phyloP scores from a whole-genome alignment of 2,329 filamentous ascomycete species.

The Fusarium sp. region DNA sequence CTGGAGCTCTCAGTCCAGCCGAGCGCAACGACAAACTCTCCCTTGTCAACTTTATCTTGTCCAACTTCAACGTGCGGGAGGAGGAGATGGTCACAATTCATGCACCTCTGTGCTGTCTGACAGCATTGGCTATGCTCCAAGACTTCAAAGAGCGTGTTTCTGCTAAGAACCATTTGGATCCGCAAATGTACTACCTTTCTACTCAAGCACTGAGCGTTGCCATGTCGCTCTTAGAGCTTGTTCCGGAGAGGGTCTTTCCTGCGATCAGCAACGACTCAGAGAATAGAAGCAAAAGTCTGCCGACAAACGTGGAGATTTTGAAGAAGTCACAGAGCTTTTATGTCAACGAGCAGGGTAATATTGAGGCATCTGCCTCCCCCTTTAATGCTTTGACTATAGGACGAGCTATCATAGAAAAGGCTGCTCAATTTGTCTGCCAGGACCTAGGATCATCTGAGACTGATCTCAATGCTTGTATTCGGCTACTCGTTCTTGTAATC shows the following conservation, averaged over 20 bases:
- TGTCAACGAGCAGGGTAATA: slow-evolving; percentile 73
- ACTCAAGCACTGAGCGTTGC: slow-evolving; percentile 60
- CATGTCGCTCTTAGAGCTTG: slow-evolving; percentile 68
- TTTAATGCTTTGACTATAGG: slow-evolving; percentile 66
- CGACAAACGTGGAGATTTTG: slow-evolving; percentile 62
- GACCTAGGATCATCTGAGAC: slow-evolving; percentile 54
- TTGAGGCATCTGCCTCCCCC: slow-evolving; percentile 70
- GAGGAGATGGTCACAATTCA: slow-evolving; percentile 95
- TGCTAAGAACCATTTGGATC: slow-evolving; percentile 45
- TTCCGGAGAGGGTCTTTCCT: slow-evolving; percentile 72
- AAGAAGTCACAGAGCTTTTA: slow-evolving; percentile 74
- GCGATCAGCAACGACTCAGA: slow-evolving; percentile 14
- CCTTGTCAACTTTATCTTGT: slow-evolving; percentile 82
- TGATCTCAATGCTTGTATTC: slow-evolving; percentile 67
- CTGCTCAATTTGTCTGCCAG: slow-evolving; percentile 61
- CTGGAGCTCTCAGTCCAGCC: slow-evolving; percentile 54
- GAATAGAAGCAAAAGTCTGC: slow-evolving; percentile 10
- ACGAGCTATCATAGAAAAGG: slow-evolving; percentile 72
- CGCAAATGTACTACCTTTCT: slow-evolving; percentile 46
- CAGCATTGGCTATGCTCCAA: slow-evolving; percentile 73
- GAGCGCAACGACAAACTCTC: slow-evolving; percentile 72
- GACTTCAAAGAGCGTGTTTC: slow-evolving; percentile 57
- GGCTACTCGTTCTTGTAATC: slow-evolving; percentile 67
- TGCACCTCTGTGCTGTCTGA: slow-evolving; percentile 73
- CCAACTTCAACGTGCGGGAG: slow-evolving; percentile 91